These are phyloP conservation scores for Eragrostis curvula DNA, from an alignment of 176 grass and related monocot species.

Conservation along the genomic window DNA sequence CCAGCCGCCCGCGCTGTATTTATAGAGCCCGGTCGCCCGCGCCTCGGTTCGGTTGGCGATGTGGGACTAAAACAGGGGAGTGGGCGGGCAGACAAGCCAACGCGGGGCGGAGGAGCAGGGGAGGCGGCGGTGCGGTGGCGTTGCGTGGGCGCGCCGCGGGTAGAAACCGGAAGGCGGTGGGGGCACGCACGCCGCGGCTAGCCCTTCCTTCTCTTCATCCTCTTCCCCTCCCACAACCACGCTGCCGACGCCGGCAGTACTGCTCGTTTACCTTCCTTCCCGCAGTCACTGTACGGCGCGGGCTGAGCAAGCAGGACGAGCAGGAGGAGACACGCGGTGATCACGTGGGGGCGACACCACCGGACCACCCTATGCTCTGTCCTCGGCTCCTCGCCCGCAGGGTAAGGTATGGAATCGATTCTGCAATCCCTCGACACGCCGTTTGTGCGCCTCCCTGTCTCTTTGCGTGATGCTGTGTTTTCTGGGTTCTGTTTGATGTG, in stretches of 20 bases:
- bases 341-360: conserved; percentile 39
- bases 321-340: conserved; percentile 19
- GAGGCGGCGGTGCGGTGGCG: background rate
- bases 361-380: conserved; percentile 46
- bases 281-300: background rate
- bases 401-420: conserved; percentile 55
- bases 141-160: conserved; percentile 36
- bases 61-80: conserved; percentile 7
- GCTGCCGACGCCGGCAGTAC: conserved; percentile 7
- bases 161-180: conserved; percentile 54
- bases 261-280: background rate
- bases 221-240: background rate
- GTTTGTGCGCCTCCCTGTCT: background rate
- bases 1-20: rapidly evolving
- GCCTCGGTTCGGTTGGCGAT: background rate
- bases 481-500: background rate
- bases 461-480: background rate
- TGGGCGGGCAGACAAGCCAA: too few species aligned
- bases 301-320: too few species aligned
- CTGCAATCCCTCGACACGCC: background rate
- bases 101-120: too few species aligned
- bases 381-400: conserved; percentile 50
- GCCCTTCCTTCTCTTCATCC: background rate
- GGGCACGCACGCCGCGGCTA: conserved; percentile 34
- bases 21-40: conserved; percentile 7